Evolutionary conservation across 1,284 basidiomycete genomes (phyloP).

Genomic region (Apiotrichum gracile): DNA sequence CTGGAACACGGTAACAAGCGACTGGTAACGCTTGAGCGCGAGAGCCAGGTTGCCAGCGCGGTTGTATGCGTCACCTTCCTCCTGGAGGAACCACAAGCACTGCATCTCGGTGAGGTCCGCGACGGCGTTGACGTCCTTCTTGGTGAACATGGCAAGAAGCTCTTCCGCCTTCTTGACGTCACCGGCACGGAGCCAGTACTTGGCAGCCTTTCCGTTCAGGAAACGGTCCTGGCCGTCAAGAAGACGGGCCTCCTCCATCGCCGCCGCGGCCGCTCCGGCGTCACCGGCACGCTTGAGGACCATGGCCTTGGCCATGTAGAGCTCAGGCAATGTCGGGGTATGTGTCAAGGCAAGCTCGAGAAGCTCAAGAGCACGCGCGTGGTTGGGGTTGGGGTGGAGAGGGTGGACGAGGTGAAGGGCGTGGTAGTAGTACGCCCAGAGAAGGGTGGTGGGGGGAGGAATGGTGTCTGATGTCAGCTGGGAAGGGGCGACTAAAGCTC

Average conservation of each 20-base stretch:
- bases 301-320: constrained; percentile 77
- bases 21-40: constrained; percentile 80
- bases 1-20: constrained; percentile 68
- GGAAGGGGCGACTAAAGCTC: constrained; percentile 6
- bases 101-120: constrained; percentile 95
- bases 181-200: constrained; percentile 80
- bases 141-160: constrained; percentile 78
- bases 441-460: constrained; percentile 73
- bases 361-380: constrained; percentile 58
- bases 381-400: constrained; percentile 49
- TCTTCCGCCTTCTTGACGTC: constrained; percentile 67
- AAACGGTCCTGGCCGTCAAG: constrained; percentile 95
- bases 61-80: constrained; percentile 70
- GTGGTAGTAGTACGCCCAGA: constrained; percentile 95
- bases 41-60: constrained; percentile 64
- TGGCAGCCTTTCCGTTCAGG: constrained; percentile 88
- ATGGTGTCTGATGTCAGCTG: constrained; percentile 28
- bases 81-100: constrained; percentile 77
- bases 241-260: constrained; percentile 73
- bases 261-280: constrained; percentile 63
- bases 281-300: constrained; percentile 86
- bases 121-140: constrained; percentile 71
- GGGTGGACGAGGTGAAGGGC: constrained; percentile 78
- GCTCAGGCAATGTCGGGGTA: constrained; percentile 89
- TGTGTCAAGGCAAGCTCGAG: constrained; percentile 67